Conservation (phyloP, 1,284 basidiomycete species). For the Phlebopus sp. region DNA sequence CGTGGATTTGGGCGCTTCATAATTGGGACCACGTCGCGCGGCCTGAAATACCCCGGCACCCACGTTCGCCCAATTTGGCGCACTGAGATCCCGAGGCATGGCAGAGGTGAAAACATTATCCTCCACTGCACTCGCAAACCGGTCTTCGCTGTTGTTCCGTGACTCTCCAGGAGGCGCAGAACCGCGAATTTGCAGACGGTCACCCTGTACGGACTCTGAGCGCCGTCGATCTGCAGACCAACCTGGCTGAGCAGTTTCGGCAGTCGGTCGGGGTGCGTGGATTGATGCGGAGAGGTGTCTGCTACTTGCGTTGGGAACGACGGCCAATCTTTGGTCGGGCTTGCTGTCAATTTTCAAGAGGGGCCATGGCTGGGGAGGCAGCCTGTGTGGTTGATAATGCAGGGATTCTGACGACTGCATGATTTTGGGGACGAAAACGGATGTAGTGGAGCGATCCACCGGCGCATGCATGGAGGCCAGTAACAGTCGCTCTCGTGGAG, state of each 20-base stretch:
- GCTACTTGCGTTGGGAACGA: not conserved
- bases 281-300: constrained; percentile 13
- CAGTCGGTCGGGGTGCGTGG: constrained; percentile 8
- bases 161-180: not conserved
- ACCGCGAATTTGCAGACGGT: constrained; percentile 1
- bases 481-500: too few species aligned
- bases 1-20: constrained; percentile 3
- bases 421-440: too few species aligned
- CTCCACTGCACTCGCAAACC: too few species aligned
- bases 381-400: too few species aligned
- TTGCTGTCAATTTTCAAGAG: not conserved
- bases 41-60: constrained; percentile 18
- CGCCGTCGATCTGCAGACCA: not conserved
- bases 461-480: too few species aligned
- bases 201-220: not conserved
- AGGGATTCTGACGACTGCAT: too few species aligned
- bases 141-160: too few species aligned
- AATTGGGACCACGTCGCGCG: constrained; percentile 11
- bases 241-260: not conserved
- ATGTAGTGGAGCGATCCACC: too few species aligned
- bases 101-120: too few species aligned
- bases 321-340: not conserved
- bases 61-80: constrained; percentile 15
- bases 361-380: too few species aligned
- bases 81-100: too few species aligned